Conservation (phyloP, 345 rosid genomes). For the Boechera divaricarpa region DNA sequence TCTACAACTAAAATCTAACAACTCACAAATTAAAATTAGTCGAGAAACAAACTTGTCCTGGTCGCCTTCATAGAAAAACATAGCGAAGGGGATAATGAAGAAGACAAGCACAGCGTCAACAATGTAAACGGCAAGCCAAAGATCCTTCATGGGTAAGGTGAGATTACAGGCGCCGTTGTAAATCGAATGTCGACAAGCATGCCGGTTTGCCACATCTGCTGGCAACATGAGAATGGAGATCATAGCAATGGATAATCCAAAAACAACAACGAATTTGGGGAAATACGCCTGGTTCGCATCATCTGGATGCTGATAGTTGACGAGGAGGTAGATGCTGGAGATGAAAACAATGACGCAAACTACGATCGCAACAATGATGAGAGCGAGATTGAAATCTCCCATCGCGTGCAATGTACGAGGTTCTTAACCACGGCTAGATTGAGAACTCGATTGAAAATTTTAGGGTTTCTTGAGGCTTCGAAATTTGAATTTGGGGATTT, state of each 20-base stretch:
- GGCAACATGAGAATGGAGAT: constrained; percentile 96
- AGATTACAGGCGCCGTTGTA: constrained; percentile 94
- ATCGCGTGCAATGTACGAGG: constrained; percentile 47
- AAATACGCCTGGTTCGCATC: constrained; percentile 97
- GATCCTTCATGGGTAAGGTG: constrained; percentile 95
- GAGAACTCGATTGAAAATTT: not conserved
- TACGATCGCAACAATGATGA: constrained; percentile 85
- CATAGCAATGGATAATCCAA: constrained; percentile 82
- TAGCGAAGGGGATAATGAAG: constrained; percentile 95
- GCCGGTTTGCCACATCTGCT: constrained; percentile 96
- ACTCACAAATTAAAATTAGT: constrained; percentile 27
- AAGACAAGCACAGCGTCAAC: constrained; percentile 90
- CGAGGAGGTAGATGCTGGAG: constrained; percentile 90
- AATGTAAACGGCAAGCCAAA: constrained; percentile 92
- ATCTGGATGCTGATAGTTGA: constrained; percentile 97
- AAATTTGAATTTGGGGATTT: constrained; percentile 21
- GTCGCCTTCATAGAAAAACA: constrained; percentile 99
- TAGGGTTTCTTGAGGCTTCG: constrained; percentile 43
- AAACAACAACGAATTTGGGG: constrained; percentile 93
- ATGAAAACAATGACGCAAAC: constrained; percentile 83
- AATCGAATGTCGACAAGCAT: constrained; percentile 87
- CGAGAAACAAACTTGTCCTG: constrained; percentile 83
- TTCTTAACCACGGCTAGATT: constrained; percentile 42
- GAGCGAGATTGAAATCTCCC: constrained; percentile 99
- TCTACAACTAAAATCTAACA: not conserved